Base-by-base conservation (phyloP, 2,329 filamentous ascomycete species). In the Aspergillus unguis region DNA sequence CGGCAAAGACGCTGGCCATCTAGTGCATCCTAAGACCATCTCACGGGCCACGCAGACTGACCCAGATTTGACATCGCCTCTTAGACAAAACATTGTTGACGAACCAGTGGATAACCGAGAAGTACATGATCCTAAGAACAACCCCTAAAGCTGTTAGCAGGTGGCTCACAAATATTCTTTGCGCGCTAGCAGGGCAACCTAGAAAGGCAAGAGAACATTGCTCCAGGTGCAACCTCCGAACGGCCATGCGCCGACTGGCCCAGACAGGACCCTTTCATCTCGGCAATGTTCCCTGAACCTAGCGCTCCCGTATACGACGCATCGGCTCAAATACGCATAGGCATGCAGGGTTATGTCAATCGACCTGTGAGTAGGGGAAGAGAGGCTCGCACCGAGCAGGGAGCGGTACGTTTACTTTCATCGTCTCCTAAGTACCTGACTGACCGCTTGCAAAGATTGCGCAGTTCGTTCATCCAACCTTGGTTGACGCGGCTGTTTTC, bases 221-320 rank as follows among this genome's bases (percentile, higher is more conserved):
- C 38, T 8, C 40, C 40, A 23, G 31, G 10, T 25, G 7, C 29
- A 17, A 7, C 25, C 26, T 29, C 10, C 4, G 9, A 26, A n/a
- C 33, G 26, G 8, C 23, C 25, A 4, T 23, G 23, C 17, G 11
- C 9, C 45, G 32, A 11, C 45, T 6, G 25, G 32, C n/a, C 6
- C 35, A 17, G 37, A 31, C 47, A 50, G 27, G 47, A 50, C 37
- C 38, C 38, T 11, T 44, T 50, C 32, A 50, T 50, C 6, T 44
- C 47, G 9, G 33, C 47, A 26, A 50, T 50, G 47, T 50, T 50
- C 17, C 23, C 40, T 28, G 47, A 50, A n/a, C 38, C 38, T 23
- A 11, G n/a, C 9, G 26, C 40, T 17, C 40, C 37, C 2, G 31
- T 6, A 27, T 50, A 50, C 44, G 47, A 50, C 17, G 17, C 32